phyloP scores from a whole-genome alignment of 352 stramenopile genomes.

The Thalassiosira livingstoniorum region DNA sequence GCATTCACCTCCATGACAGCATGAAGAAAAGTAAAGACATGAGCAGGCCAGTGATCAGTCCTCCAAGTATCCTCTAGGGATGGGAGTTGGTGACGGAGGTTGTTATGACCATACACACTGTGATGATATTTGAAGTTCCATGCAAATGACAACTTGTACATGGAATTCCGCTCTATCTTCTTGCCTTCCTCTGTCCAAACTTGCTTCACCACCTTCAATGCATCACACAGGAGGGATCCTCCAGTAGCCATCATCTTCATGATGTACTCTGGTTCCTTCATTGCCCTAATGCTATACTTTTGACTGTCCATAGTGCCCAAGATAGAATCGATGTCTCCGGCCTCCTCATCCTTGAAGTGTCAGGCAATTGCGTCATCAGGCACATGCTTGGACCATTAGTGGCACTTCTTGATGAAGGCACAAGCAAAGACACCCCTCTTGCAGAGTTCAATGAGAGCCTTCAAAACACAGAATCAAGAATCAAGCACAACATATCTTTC shows the following conservation, averaged over 20 bases:
- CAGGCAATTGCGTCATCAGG: conserved; percentile 2
- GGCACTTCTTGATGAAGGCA: not conserved
- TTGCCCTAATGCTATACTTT: not conserved
- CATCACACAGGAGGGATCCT: not conserved
- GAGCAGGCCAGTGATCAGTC: not conserved
- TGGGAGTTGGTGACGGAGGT: not conserved
- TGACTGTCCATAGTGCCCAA: not conserved
- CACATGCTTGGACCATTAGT: conserved; percentile 6
- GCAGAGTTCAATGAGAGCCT: not conserved
- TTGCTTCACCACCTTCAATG: too few species aligned
- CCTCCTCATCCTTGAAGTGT: not conserved
- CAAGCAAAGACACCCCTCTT: not conserved
- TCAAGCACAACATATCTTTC: not conserved
- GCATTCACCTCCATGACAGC: not conserved
- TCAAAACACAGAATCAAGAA: not conserved
- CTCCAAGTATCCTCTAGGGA: not conserved
- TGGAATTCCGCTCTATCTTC: too few species aligned
- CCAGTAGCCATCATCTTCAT: conserved; percentile 16
- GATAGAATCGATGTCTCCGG: not conserved
- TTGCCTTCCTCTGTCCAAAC: too few species aligned
- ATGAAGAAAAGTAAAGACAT: not conserved
- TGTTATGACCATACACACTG: too few species aligned
- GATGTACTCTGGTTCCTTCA: conserved; percentile 22
- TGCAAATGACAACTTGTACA: not conserved
- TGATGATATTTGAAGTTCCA: not conserved